Percentiles rank a stretch among this genome's conserved stretches.
These are phyloP conservation scores for Daphne laureola DNA, from an alignment of 441 rosid species.

Conservation along the genomic window DNA sequence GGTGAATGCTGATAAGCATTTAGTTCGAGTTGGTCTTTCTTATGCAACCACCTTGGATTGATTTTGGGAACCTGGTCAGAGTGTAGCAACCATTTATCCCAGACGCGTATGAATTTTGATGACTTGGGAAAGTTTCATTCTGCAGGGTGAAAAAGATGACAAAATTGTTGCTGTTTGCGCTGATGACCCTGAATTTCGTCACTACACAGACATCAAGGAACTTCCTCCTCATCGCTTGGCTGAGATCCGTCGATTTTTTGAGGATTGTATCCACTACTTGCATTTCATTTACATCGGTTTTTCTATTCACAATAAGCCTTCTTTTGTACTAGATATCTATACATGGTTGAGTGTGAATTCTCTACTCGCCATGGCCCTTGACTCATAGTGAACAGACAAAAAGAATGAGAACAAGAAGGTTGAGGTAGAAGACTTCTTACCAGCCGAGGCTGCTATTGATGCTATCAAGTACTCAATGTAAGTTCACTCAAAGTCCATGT, in stretches of 20 bases:
- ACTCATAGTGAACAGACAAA: constrained; percentile 48
- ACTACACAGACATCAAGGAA: constrained; percentile 84
- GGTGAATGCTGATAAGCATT: too few relatives aligned
- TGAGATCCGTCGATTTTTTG: constrained; percentile 96
- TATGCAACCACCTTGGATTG: too few relatives aligned
- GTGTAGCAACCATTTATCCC: constrained; percentile 2
- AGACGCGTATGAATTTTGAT: neutral
- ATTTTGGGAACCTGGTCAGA: neutral
- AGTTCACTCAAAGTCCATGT: constrained; percentile 15
- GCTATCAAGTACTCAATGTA: constrained; percentile 92
- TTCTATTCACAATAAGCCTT: neutral
- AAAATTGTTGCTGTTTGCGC: constrained; percentile 98
- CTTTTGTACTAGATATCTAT: neutral
- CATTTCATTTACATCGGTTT: neutral
- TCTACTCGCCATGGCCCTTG: constrained; percentile 18
- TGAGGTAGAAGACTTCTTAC: constrained; percentile 80
- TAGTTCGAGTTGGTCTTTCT: too few relatives aligned
- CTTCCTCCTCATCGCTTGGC: constrained; percentile 97
- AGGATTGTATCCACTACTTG: constrained; percentile 75
- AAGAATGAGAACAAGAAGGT: constrained; percentile 99
- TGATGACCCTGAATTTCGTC: constrained; percentile 97
- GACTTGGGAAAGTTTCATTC: constrained; percentile 4
- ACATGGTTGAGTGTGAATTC: neutral
- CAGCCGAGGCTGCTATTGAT: constrained; percentile 60
- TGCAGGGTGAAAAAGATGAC: constrained; percentile 95